A percentile compares a stretch with the other conserved stretches of the same genome.
Conservation (phyloP, 305 asterid genomes). For the Solanum aculeatissimum region DNA sequence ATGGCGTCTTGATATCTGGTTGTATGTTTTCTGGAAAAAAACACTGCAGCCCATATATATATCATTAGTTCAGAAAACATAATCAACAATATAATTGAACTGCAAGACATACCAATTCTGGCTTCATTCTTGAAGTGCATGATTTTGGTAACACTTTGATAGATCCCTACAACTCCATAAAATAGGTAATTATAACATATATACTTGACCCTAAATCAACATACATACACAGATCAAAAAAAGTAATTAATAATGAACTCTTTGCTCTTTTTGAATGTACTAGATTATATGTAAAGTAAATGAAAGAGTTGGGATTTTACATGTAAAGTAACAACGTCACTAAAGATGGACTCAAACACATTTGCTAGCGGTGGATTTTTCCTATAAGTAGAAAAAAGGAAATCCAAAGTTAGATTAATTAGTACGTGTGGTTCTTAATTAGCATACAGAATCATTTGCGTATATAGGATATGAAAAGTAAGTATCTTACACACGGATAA, state of each 20-base stretch:
- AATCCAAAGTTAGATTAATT: not conserved
- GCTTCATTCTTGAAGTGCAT: not conserved
- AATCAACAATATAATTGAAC: not conserved
- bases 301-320: slow-evolving; percentile 7
- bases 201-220: not conserved
- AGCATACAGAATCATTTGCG: not conserved
- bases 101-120: not conserved
- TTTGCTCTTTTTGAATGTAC: not conserved
- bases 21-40: not conserved
- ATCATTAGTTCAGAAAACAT: not conserved
- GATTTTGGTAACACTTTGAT: not conserved
- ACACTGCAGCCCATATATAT: not conserved
- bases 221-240: not conserved
- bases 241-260: not conserved
- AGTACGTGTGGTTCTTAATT: not conserved
- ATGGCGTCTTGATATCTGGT: not conserved
- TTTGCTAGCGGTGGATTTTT: slow-evolving; percentile 28
- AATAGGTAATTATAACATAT: not conserved
- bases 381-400: slow-evolving; percentile 12
- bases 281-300: not conserved
- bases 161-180: not conserved
- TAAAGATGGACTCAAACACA: slow-evolving; percentile 29
- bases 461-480: not conserved
- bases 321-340: slow-evolving; percentile 35
- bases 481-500: slow-evolving; percentile 43